Evolutionary conservation across 768 basidiomycete species (phyloP), one percentile per base, ranked within the genome.

Genomic region (Lactarius indigo): DNA sequence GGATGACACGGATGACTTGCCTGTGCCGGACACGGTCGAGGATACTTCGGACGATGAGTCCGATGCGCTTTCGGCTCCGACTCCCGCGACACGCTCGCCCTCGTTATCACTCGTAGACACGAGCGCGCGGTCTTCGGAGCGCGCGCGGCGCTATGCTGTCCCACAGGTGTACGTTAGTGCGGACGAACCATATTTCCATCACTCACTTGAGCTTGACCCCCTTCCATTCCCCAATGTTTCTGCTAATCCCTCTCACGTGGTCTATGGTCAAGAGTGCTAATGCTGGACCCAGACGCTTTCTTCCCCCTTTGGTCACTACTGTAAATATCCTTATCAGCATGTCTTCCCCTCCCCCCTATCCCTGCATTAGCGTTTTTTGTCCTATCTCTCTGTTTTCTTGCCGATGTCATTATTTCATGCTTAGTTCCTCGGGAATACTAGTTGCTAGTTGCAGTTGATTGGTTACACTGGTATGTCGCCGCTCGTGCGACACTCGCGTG

Each of bases 11-110:
- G 89, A 89, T 72, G 88, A 88, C 73, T 81, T 86, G 37, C 79
- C 88, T 33, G 84, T 91, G 52, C 90, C 89, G 54, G 91, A 92
- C 73, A 86, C 89, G 50, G 89, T 92, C 81, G 90, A 92, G 75
- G 91, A 92, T 76, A 85, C 83, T 42, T 92, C 91, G 55, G 91
- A 92, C 78, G 91, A 92, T 78, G 91, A 92, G 79, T 91, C 90
- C 18, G 91, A 92, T 71, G 78, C 83, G 5, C 84, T 81, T 12
- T 82, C 84, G 12, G 87, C 89, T 8, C 89, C 87, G 57, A 87
- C 68, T 41, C 61, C 57, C 5, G 54, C 85, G 57, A 81, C 82
- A 70, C 81, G 81, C 69, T 89, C 89, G 50, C 81, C 79, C 70
- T 83, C 85, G 20, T 83, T 86, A 67, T 80, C 81, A 62, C 79